Base-by-base conservation (phyloP, 495 filamentous ascomycete genomes). In the Neurospora intermedia region DNA sequence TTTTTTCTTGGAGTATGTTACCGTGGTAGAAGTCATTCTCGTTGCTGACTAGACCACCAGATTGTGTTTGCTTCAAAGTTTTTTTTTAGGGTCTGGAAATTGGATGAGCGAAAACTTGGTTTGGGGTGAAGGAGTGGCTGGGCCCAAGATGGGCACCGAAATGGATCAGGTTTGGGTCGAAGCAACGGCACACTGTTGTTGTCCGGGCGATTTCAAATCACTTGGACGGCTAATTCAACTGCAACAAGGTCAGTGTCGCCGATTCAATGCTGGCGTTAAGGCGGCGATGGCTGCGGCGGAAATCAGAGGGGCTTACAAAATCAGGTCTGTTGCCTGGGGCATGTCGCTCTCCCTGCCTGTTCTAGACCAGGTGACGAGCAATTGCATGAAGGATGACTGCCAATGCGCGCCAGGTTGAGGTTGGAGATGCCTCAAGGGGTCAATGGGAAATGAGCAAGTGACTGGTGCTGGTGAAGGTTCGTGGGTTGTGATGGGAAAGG, bases 1-100 rank as follows among this genome's bases (percentile, higher is more conserved):
- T 69, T 74, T 76, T 73, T 75, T 74, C 69, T 70, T 73, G 35
- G 72, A 20, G 6, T 71, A 45, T 31, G 72, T 74, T 6, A 71
- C 70, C 20, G 72, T 73, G n/a, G 70, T 69, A 1, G 75, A 76
- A 40, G 69, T 69, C 72, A 77, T 75, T 66, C 54, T 35, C 27
- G 54, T 66, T 27, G 54, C 16, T 38, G 54, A 15, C 2, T 35
- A 38, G 27, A 27, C 27, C 27, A 35, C 54, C 15, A 35, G 13
- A 35, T 66, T 18, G 23, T 66, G 54, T 35, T 66, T 66, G 27
- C 27, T 8, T 35, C 13, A 35, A 66, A 4, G 6, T 66, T 35
- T 66, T 66, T 35, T 66, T 16, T 35, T 18, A 11, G 16, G 54
- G 54, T 9, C 54, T 15, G 54, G 54, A 66, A 66, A 66, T 66